These are phyloP conservation scores for Chamaenerion angustifolium DNA, from an alignment of 345 rosid species.

Conservation along the genomic window DNA sequence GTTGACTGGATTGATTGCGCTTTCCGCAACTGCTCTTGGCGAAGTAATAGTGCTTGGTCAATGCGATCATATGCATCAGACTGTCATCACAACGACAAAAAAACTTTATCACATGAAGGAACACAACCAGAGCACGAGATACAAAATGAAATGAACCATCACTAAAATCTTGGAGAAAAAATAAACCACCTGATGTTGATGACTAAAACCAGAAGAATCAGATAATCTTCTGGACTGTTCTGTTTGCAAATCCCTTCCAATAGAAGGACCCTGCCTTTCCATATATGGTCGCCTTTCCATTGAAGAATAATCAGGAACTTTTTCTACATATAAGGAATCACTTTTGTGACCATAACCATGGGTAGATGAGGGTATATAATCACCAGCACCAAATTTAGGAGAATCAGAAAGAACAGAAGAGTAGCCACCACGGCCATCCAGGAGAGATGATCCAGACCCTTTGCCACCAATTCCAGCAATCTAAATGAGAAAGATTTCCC, in stretches of 20 bases:
- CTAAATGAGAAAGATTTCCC: conserved; percentile 10
- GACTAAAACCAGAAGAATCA: conserved; percentile 59
- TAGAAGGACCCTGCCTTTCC: conserved; percentile 51
- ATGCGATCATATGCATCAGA: conserved; percentile 60
- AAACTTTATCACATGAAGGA: background rate
- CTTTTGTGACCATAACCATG: conserved; percentile 65
- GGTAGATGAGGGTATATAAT: conserved; percentile 47
- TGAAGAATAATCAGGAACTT: conserved; percentile 53
- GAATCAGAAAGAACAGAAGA: conserved; percentile 51
- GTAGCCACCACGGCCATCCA: conserved; percentile 66
- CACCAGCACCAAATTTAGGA: conserved; percentile 62
- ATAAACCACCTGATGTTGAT: conserved; percentile 58
- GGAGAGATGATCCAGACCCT: conserved; percentile 36
- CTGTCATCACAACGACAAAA: conserved; percentile 18
- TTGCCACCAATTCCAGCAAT: conserved; percentile 33
- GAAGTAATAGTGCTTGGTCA: conserved; percentile 65
- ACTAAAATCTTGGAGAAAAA: background rate
- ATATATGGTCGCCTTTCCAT: conserved; percentile 63
- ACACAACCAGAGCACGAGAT: background rate
- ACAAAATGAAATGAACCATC: too few species aligned
- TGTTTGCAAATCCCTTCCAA: conserved; percentile 62
- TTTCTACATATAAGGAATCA: conserved; percentile 61
- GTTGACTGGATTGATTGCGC: conserved; percentile 57
- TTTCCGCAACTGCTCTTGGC: conserved; percentile 75
- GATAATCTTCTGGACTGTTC: conserved; percentile 54